Base-by-base conservation (phyloP, 2,329 filamentous ascomycete genomes). In the Aspergillus hortae region DNA sequence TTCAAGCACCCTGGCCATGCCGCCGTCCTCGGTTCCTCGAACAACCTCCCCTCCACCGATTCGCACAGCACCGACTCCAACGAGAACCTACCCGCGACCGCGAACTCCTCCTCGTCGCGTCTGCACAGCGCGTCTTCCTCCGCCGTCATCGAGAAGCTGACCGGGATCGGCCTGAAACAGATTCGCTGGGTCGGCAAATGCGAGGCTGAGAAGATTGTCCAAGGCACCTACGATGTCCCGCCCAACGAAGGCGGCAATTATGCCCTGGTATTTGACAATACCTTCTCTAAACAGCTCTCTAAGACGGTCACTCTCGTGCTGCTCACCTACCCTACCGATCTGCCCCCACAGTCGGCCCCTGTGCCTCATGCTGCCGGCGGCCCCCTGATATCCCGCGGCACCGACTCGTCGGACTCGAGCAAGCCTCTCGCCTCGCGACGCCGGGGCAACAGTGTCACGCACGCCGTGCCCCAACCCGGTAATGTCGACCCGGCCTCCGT, bases 211-310 rank as follows among this genome's bases (percentile, higher is more conserved):
- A 92, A 94, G 75, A 91, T 96, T 46, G 89, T 90, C 17, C 90
- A 92, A 71, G 94, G 92, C 30, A 94, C 87, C 17, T 90, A 90
- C 68, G 88, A 96, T 66, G 89, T 97, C 21, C 77, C 77, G 0
- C 65, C 77, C 6, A 85, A 84, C 32, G 85, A 94, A 57, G 89
- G 86, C 21, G 94, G 94, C 66, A 96, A 96, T 84, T 99, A 95
- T 68, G 94, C 92, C 51, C 78, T 99, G 55, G 90, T 97, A 30
- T 96, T 99, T 67, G 94, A 99, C 81, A 99, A 99, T 67, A 99
- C 94, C 25, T 99, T 99, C 69, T 96, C 92, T 54, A 97, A 96
- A 75, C 89, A 87, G 70, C 87, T 89, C 40, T 94, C 92, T 48
- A 99, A 99, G 75, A 96, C 88, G 27, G 91, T 91, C 17, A 97